phyloP scores from a whole-genome alignment of 345 rosid genomes.

The Salix arbutifolia region DNA sequence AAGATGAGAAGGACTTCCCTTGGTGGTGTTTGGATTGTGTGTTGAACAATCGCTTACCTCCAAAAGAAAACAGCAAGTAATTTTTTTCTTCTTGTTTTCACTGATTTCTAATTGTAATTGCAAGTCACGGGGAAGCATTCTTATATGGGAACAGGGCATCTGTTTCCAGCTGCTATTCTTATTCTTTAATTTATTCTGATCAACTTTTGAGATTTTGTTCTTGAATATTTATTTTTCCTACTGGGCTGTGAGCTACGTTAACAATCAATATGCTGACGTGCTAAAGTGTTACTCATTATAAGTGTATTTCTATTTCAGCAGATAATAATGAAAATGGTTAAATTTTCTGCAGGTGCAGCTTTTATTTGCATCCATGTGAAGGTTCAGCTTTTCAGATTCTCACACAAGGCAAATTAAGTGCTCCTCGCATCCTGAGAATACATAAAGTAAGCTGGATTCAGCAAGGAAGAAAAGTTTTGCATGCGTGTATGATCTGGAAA shows the following conservation, averaged over 20 bases:
- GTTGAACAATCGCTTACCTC: constrained; percentile 82
- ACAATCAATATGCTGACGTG: not conserved
- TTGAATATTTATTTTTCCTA: constrained; percentile 1
- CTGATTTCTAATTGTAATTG: not conserved
- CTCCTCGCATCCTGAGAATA: constrained; percentile 95
- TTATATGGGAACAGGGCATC: not conserved
- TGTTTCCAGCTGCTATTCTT: not conserved
- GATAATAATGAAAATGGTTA: not conserved
- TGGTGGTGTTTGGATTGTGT: constrained; percentile 94
- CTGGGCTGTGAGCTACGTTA: not conserved
- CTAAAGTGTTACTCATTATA: not conserved
- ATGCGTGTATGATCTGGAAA: not conserved
- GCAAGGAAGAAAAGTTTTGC: not conserved
- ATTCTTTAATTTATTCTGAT: not conserved
- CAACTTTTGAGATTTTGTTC: not conserved
- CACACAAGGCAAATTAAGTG: constrained; percentile 96
- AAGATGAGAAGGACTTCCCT: constrained; percentile 94
- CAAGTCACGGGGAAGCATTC: not conserved
- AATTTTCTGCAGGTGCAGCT: constrained; percentile 73
- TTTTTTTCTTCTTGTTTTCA: not conserved
- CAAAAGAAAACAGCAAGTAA: constrained; percentile 93
- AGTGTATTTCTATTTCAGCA: not conserved
- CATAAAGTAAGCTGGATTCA: constrained; percentile 64
- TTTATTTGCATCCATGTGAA: constrained; percentile 90
- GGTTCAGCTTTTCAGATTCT: constrained; percentile 78